phyloP scores from a whole-genome alignment of 768 basidiomycete genomes.

The Erythrobasidium yunnanense region DNA sequence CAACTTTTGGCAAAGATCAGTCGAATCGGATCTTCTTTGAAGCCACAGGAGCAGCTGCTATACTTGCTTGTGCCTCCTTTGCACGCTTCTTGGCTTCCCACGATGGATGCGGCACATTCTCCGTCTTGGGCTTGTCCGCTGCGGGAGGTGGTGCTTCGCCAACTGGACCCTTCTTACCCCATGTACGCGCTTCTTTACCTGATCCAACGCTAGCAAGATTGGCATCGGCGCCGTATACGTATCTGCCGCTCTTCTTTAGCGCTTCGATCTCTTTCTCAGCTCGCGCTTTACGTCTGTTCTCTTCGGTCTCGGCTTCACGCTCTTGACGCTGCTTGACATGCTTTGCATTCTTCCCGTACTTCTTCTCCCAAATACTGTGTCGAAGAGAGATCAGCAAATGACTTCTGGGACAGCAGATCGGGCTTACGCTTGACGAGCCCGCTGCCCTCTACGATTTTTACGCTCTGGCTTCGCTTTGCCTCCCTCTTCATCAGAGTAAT shows the following conservation, averaged over 20 bases:
- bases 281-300: constrained; percentile 36
- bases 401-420: not conserved
- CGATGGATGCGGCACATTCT: constrained; percentile 67
- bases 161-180: not conserved
- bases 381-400: not conserved
- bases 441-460: constrained; percentile 84
- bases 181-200: not conserved
- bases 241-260: constrained; percentile 26
- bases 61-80: constrained; percentile 47
- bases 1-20: constrained; percentile 27
- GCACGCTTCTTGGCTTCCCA: constrained; percentile 87
- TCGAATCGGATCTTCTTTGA: constrained; percentile 70
- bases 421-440: constrained; percentile 86
- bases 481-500: constrained; percentile 55
- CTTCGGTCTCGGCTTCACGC: constrained; percentile 37
- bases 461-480: constrained; percentile 48
- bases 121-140: constrained; percentile 15
- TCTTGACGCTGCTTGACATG: constrained; percentile 58
- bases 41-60: constrained; percentile 55
- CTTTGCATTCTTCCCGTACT: constrained; percentile 79
- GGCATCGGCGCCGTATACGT: constrained; percentile 8
- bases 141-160: too few species aligned
- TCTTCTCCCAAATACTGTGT: constrained; percentile 94
- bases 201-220: not conserved
- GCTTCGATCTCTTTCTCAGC: constrained; percentile 29